Evolutionary conservation across 2,329 filamentous ascomycete genomes (phyloP), one percentile per base, ranked within the genome.

Genomic region (Trichoderma sp.): DNA sequence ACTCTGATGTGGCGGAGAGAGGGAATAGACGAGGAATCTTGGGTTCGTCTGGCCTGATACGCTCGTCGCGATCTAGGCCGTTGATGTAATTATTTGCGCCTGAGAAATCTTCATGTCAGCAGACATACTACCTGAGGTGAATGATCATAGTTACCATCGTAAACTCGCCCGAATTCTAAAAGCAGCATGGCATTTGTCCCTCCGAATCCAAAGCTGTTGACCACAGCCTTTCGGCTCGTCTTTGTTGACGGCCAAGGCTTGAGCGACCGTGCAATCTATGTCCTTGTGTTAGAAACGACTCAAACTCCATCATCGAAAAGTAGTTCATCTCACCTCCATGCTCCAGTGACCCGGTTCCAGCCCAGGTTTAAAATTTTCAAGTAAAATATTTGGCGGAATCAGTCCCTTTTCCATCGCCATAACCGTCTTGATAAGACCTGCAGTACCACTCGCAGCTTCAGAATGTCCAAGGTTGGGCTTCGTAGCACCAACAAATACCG

Each of bases 161-260:
- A 29, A 8, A 6, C 35, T 3, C 18, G n/a, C 7, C 35, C 59
- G 2, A 62, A 73, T 73, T 83, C 82, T 8, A 85, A 77, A 8
- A 87, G 82, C 0, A 83, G 80, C 76, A 86, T 85, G 1, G 86
- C 86, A 66, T 90, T 90, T 6, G 88, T 89, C 63, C 89, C 89
- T 2, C 89, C 89, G 78, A 88, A 91, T 3, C 89, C 89, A 78
- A 91, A 91, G 75, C 86, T 88, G 79, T 90, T 90, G 74, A 91
- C 84, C 21, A 77, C 78, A 11, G 75, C 78, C 8, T 78, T 77
- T 4, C 74, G 76, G 1, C 14, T 53, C 6, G 60, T 33, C 38
- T 21, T 11, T 4, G 59, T 38, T 9, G 18, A 12, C 3, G 71
- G 71, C 71, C 71, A 73, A 5, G 71, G 71, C 1, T 4, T 65